These are phyloP conservation scores for Adiantum capillusveneris DNA, from an alignment of 75 land plant species.

Conservation along the genomic window DNA sequence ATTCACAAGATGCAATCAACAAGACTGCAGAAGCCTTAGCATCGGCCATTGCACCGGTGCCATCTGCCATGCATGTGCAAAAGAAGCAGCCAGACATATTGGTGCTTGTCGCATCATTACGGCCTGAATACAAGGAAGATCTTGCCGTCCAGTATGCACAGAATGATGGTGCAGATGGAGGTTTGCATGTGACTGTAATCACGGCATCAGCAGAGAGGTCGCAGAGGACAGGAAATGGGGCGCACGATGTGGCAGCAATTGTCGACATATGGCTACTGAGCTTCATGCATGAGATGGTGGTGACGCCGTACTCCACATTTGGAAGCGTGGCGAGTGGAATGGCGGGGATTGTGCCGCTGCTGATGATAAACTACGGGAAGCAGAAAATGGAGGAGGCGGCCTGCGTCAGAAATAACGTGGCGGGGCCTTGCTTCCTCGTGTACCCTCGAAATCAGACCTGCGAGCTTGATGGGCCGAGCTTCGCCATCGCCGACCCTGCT, in stretches of 20 bases:
- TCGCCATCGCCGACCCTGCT: too few relatives aligned
- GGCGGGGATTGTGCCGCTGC: too few relatives aligned
- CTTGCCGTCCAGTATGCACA: background rate
- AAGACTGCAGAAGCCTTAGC: background rate
- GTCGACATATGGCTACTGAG: slow-evolving; percentile 21
- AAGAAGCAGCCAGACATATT: background rate
- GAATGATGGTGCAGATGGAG: slow-evolving; percentile 3
- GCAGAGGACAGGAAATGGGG: slow-evolving; percentile 5
- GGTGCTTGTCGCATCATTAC: slow-evolving; percentile 9
- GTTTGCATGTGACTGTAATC: background rate
- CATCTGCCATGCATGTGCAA: background rate
- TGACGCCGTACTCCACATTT: slow-evolving; percentile 22
- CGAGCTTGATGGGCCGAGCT: too few relatives aligned
- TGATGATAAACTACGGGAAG: too few relatives aligned
- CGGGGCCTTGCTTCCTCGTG: too few relatives aligned
- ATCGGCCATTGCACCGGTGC: too few relatives aligned
- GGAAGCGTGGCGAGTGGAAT: slow-evolving; percentile 28
- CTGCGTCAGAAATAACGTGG: too few relatives aligned
- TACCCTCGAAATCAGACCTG: too few relatives aligned
- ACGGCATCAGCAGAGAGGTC: slow-evolving; percentile 7
- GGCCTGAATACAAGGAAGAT: slow-evolving; percentile 8
- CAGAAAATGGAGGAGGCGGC: too few relatives aligned
- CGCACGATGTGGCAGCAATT: slow-evolving; percentile 20
- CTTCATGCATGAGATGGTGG: slow-evolving; percentile 17
- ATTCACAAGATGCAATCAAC: background rate